phyloP scores from a whole-genome alignment of 1,284 basidiomycete genomes.

The Sanguinoderma infundibulare region DNA sequence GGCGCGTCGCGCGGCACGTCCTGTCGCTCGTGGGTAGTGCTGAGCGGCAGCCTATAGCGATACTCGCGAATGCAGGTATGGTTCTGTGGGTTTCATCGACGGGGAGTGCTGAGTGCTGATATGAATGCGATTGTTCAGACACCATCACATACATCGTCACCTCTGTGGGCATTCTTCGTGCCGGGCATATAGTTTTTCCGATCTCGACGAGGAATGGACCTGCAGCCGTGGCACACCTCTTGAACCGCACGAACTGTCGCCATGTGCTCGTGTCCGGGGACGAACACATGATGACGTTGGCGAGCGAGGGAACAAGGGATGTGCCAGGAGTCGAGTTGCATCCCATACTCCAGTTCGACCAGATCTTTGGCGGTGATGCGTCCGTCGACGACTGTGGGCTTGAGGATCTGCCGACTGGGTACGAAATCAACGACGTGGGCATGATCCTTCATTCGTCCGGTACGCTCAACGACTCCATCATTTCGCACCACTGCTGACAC shows the following conservation, averaged over 20 bases:
- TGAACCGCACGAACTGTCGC: conserved; percentile 8
- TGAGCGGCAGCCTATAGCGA: conserved; percentile 11
- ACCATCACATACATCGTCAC: conserved; percentile 37
- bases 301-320: background rate
- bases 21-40: background rate
- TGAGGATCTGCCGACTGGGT: background rate
- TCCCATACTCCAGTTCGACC: conserved; percentile 18
- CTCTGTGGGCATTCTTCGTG: conserved; percentile 34
- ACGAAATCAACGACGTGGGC: background rate
- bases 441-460: conserved; percentile 32
- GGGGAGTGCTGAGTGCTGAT: background rate
- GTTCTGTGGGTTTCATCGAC: background rate
- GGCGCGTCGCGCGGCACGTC: background rate
- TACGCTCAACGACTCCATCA: background rate
- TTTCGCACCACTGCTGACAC: background rate
- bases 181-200: conserved; percentile 34
- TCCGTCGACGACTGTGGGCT: background rate
- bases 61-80: conserved; percentile 25
- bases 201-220: conserved; percentile 26
- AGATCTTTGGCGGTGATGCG: conserved; percentile 10
- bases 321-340: conserved; percentile 2
- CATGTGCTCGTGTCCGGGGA: conserved; percentile 18
- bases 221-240: conserved; percentile 25
- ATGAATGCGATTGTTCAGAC: conserved; percentile 20
- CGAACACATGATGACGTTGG: conserved; percentile 5